Evolutionary conservation across 2,329 filamentous ascomycete genomes (phyloP).

Genomic region (Bipolaris zeicola): DNA sequence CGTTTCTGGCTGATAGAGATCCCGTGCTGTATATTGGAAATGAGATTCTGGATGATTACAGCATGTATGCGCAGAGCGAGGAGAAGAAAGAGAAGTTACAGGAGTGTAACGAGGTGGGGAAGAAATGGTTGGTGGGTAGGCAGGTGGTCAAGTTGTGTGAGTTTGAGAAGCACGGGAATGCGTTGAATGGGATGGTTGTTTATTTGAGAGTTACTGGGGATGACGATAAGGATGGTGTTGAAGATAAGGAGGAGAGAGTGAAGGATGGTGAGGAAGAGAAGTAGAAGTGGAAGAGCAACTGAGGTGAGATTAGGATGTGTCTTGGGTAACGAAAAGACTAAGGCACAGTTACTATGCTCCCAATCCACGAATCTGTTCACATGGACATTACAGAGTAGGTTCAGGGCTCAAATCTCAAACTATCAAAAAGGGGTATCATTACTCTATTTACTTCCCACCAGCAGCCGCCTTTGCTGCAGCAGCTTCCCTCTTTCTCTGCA

Average conservation of each 20-base stretch:
- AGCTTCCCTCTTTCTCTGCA: constrained; percentile 75
- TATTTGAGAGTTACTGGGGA: constrained; percentile 24
- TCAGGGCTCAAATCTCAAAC: neutral
- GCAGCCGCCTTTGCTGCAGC: constrained; percentile 71
- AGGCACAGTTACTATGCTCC: no score
- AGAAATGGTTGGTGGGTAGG: constrained; percentile 28
- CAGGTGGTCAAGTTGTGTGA: constrained; percentile 24
- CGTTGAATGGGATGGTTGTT: constrained; percentile 42
- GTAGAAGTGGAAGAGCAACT: neutral
- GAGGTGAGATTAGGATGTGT: neutral
- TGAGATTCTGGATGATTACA: constrained; percentile 42
- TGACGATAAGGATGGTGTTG: neutral
- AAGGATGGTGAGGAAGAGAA: neutral
- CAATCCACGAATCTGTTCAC: no score
- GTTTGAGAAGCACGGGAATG: constrained; percentile 41
- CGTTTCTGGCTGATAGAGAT: constrained; percentile 36
- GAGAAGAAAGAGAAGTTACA: constrained; percentile 33
- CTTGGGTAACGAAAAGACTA: no score
- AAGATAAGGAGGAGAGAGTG: neutral
- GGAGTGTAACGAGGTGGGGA: constrained; percentile 38
- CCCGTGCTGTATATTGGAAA: constrained; percentile 46
- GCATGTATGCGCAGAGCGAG: constrained; percentile 27
- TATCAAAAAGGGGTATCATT: constrained; percentile 6
- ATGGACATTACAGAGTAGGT: no score
- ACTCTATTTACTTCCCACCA: constrained; percentile 16